Evolutionary conservation across 2,329 filamentous ascomycete genomes (phyloP).

Genomic region (Cercospora nicotianae): DNA sequence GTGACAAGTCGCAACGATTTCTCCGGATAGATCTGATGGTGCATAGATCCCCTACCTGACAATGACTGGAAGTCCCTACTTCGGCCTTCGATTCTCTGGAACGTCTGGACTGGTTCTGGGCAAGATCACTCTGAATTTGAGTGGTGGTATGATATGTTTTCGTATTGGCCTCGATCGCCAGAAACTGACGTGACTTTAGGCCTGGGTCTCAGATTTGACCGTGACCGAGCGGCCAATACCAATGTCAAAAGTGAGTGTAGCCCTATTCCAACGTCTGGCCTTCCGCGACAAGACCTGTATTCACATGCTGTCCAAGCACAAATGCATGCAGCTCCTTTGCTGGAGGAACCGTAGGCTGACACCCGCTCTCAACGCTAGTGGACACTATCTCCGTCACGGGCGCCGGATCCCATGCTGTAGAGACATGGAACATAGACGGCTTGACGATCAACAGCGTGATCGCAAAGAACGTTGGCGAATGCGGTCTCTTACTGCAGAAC

Average conservation of each 20-base stretch:
- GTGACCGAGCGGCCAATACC: slow-evolving; percentile 53
- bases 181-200: neutral
- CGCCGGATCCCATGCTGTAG: slow-evolving; percentile 57
- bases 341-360: neutral
- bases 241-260: slow-evolving; percentile 50
- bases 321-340: neutral
- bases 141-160: slow-evolving; percentile 41
- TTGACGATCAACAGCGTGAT: slow-evolving; percentile 55
- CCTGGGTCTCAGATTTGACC: slow-evolving; percentile 59
- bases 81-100: slow-evolving; percentile 58
- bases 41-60: slow-evolving; percentile 55
- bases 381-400: slow-evolving; percentile 54
- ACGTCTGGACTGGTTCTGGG: slow-evolving; percentile 52
- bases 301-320: neutral
- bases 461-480: slow-evolving; percentile 56
- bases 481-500: slow-evolving; percentile 57
- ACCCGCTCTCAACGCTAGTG: slow-evolving; percentile 36
- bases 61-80: slow-evolving; percentile 60
- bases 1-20: neutral
- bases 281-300: neutral
- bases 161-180: neutral
- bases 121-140: slow-evolving; percentile 57
- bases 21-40: neutral
- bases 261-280: neutral
- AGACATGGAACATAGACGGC: slow-evolving; percentile 61